Conservation (phyloP, 371 early-diverging fungal species). For the Thermomucor indicae-seudaticae region DNA sequence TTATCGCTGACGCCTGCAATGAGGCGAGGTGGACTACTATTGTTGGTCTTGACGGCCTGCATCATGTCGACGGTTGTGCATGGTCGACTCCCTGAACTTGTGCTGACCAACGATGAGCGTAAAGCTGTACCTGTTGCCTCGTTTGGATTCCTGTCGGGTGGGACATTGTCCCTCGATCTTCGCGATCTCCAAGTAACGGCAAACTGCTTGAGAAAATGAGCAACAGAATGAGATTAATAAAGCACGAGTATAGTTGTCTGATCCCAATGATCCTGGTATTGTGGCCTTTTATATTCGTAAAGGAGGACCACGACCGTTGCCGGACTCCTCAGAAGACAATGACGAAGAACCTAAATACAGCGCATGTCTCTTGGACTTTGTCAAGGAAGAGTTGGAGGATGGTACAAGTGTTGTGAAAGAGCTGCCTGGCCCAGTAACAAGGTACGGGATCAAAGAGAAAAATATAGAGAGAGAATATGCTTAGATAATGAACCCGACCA, state of each 20-base stretch:
- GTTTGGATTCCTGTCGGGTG: slow-evolving; percentile 51
- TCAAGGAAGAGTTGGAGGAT: slow-evolving; percentile 30
- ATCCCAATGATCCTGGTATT: slow-evolving; percentile 13
- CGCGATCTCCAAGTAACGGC: slow-evolving; percentile 26
- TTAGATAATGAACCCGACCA: neutral
- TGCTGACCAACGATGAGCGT: slow-evolving; percentile 39
- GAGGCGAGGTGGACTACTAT: neutral
- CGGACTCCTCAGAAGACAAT: neutral
- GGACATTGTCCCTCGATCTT: slow-evolving; percentile 32
- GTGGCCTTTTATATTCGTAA: slow-evolving; percentile 36
- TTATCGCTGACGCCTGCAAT: neutral
- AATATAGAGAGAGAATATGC: neutral
- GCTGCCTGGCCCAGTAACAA: slow-evolving; percentile 2
- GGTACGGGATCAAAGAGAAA: slow-evolving; percentile 1
- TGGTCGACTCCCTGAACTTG: slow-evolving; percentile 22
- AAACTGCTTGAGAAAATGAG: neutral
- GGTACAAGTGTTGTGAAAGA: slow-evolving; percentile 17
- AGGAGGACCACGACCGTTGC: too few species aligned
- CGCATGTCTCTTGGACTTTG: slow-evolving; percentile 25
- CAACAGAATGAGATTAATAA: neutral
- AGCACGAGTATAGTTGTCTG: slow-evolving; percentile 5
- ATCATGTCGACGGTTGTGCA: neutral
- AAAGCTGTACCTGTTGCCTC: slow-evolving; percentile 34
- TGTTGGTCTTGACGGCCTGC: neutral
- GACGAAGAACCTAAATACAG: slow-evolving; percentile 2